Evolutionary conservation across 1,284 basidiomycete genomes (phyloP).

Genomic region (Sphagnurus paluster): DNA sequence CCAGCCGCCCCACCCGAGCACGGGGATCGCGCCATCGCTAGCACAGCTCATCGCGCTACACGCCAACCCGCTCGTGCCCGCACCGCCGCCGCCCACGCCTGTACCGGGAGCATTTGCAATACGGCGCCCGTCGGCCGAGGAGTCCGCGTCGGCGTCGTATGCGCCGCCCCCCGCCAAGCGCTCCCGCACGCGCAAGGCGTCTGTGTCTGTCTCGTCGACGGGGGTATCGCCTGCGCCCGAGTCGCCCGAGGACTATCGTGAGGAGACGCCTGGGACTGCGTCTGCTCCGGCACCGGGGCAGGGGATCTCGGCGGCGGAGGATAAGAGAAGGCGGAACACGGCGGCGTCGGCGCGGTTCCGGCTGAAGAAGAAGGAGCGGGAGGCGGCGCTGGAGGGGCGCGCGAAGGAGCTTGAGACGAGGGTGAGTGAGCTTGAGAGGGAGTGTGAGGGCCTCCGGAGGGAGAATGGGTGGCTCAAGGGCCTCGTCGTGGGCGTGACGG

Average conservation of each 20-base stretch:
- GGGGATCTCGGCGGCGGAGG: constrained; percentile 61
- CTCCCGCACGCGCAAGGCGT: constrained; percentile 52
- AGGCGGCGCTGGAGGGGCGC: constrained; percentile 87
- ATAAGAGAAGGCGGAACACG: constrained; percentile 94
- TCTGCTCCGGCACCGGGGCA: constrained; percentile 19
- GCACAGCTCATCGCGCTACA: constrained; percentile 67
- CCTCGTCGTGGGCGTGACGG: constrained; percentile 86
- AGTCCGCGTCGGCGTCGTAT: no score
- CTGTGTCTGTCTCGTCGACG: no score
- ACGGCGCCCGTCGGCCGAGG: no score
- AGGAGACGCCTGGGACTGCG: constrained; percentile 7
- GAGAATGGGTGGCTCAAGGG: constrained; percentile 97
- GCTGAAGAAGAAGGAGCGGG: constrained; percentile 98
- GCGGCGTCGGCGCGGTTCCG: constrained; percentile 97
- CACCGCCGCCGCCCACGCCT: constrained; percentile 10
- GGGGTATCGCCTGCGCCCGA: no score
- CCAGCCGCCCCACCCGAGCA: constrained; percentile 22
- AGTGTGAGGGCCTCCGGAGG: constrained; percentile 86
- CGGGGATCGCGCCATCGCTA: constrained; percentile 49
- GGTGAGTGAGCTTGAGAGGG: constrained; percentile 83
- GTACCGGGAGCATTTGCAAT: not conserved
- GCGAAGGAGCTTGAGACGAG: constrained; percentile 89
- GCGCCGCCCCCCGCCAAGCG: constrained; percentile 49
- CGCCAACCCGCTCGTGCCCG: constrained; percentile 29
- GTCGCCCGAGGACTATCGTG: constrained; percentile 21